These are phyloP conservation scores for Pseudocercospora fijiensis DNA, from an alignment of 2,329 filamentous ascomycete species.

Conservation along the genomic window DNA sequence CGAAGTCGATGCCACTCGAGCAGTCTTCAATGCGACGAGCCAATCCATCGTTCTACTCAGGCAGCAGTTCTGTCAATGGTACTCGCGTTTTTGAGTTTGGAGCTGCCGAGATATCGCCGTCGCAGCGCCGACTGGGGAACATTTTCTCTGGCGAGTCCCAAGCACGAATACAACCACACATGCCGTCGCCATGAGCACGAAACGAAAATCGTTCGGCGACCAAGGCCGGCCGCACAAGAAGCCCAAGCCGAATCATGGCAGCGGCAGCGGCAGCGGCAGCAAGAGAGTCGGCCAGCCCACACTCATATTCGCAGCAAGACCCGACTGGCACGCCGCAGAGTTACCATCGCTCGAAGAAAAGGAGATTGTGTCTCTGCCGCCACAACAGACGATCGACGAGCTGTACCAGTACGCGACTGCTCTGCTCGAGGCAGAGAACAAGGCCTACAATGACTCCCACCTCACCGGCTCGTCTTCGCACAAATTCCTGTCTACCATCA, in stretches of 20 bases:
- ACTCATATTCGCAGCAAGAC: conserved; percentile 55
- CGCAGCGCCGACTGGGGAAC: not conserved
- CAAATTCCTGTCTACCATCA: conserved; percentile 95
- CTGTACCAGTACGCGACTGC: conserved; percentile 69
- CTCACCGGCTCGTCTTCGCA: conserved; percentile 80
- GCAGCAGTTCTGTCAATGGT: no score
- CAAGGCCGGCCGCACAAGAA: conserved; percentile 33
- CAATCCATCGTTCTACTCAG: no score
- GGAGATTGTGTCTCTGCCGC: conserved; percentile 48
- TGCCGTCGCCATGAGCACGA: conserved; percentile 36
- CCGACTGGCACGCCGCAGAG: conserved; percentile 65
- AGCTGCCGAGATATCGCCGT: not conserved
- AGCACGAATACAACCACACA: not conserved
- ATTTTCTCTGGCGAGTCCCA: not conserved
- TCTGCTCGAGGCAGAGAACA: conserved; percentile 75
- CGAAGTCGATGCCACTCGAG: not conserved
- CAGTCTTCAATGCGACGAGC: not conserved
- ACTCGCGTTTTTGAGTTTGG: not conserved
- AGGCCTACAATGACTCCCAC: conserved; percentile 68
- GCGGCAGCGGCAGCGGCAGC: no score
- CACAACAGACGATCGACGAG: conserved; percentile 56
- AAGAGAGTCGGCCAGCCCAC: conserved; percentile 21
- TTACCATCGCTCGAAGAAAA: conserved; percentile 54
- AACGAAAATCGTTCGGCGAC: conserved; percentile 36
- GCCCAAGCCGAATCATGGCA: conserved; percentile 27